Conservation (phyloP, 2,329 filamentous ascomycete genomes). For the Diplocarpon mali region DNA sequence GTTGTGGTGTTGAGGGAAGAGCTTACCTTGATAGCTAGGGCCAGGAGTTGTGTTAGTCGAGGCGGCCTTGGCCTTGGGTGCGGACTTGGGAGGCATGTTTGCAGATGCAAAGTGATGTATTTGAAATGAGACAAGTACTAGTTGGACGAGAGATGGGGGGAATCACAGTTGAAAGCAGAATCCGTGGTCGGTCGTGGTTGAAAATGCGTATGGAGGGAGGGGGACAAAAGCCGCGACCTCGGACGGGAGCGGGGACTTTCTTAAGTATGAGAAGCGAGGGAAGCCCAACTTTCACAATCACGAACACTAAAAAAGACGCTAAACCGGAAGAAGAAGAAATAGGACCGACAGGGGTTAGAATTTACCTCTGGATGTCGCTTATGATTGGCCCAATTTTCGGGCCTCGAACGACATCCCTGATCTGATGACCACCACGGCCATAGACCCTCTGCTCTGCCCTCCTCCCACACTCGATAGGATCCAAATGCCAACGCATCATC, state of each 20-base stretch:
- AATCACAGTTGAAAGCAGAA: not conserved
- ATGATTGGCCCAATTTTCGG: not conserved
- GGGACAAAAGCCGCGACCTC: too few relatives aligned
- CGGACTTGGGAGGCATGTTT: constrained; percentile 57
- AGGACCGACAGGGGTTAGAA: not conserved
- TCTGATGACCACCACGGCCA: constrained; percentile 1
- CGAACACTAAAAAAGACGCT: not conserved
- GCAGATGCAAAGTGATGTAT: constrained; percentile 12
- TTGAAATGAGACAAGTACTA: constrained; percentile 4
- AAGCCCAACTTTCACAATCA: not conserved
- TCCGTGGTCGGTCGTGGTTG: too few relatives aligned
- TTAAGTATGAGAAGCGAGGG: not conserved
- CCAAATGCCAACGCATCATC: constrained; percentile 10
- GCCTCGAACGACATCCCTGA: not conserved
- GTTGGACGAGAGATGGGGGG: not conserved
- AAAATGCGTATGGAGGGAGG: too few relatives aligned
- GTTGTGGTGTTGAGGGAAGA: constrained; percentile 30
- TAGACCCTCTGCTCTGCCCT: constrained; percentile 5
- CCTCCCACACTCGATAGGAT: constrained; percentile 13
- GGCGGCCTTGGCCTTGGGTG: constrained; percentile 45
- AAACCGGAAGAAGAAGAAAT: not conserved
- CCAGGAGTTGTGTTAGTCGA: constrained; percentile 33
- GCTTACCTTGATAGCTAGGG: constrained; percentile 52
- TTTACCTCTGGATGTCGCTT: not conserved
- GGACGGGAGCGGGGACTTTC: too few relatives aligned